Conservation (phyloP, 2,329 filamentous ascomycete genomes). For the Seiridium cupressi region DNA sequence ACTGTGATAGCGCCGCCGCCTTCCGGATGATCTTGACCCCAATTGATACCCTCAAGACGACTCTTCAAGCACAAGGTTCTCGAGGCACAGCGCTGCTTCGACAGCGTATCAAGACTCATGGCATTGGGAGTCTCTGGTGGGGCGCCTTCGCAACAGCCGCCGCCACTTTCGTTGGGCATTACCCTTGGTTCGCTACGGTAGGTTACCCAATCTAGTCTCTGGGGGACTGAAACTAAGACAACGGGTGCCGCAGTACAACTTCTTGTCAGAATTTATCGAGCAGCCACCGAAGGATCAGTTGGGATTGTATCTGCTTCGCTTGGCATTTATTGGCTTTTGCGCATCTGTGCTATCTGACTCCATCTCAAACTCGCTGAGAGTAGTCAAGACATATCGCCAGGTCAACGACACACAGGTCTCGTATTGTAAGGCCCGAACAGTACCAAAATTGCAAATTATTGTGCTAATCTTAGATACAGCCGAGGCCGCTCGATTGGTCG, state of each 20-base stretch:
- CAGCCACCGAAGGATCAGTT: constrained; percentile 39
- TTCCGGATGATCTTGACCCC: constrained; percentile 48
- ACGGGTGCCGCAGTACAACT: constrained; percentile 37
- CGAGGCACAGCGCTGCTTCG: constrained; percentile 40
- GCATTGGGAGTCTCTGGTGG: constrained; percentile 47
- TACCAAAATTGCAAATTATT: not conserved
- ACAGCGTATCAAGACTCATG: constrained; percentile 41
- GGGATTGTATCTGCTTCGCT: constrained; percentile 39
- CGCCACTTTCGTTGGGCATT: constrained; percentile 47
- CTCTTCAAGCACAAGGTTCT: constrained; percentile 44
- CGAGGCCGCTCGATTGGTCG: constrained; percentile 38
- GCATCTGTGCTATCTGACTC: constrained; percentile 44
- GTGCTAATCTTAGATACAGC: constrained; percentile 21
- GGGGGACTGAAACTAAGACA: rapidly evolving
- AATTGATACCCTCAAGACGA: constrained; percentile 49
- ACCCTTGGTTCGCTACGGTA: constrained; percentile 49
- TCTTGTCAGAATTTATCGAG: constrained; percentile 33
- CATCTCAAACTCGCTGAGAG: constrained; percentile 44
- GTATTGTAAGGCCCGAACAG: constrained; percentile 31
- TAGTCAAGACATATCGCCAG: constrained; percentile 48
- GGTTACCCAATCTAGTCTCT: constrained; percentile 1
- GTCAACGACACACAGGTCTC: constrained; percentile 47
- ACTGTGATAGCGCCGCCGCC: constrained; percentile 33
- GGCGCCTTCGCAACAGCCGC: constrained; percentile 46
- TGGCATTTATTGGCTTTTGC: constrained; percentile 41